Base-by-base conservation (phyloP, 305 asterid genomes). In the Striga hermonthica region DNA sequence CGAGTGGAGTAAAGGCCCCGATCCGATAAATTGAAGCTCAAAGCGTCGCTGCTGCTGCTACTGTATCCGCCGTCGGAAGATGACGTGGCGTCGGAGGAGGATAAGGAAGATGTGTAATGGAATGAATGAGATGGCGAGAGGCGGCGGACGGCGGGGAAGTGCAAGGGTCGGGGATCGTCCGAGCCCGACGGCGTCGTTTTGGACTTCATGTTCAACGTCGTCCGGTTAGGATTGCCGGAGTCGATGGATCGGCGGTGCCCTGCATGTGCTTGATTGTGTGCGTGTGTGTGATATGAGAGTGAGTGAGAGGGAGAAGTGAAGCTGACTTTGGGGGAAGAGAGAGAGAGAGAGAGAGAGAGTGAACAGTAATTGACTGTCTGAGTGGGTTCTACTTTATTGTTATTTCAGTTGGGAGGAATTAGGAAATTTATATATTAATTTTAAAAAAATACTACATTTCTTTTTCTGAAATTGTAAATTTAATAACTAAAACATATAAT, bases 1-100 rank as follows among this genome's bases (percentile, higher is more conserved):
- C 97, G 89, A 66, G 97, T 75, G 62, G 97, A 80, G 78, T 91
- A 84, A 3, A 95, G 95, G 5, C 95, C 92, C 11, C 95, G 96
- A 79, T 91, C 91, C 43, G 86, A 79, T 74, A 87, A 89, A 70
- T 76, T 77, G 57, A 84, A 89, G 70, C 75, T 76, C 62, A 74
- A 60, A 4, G 80, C 72, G 60, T 84, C 91, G 65, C 60, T 56
- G 47, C 61, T 48, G 66, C 38, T 66, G 73, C 59, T 66, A 71
- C 59, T 71, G 73, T 11, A 9, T 34, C 71, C 48, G 64, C 69
- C 57, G 71, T 45, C 47, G 47, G 59, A 53, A 72, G 66, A n/a
- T 45, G 67, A 22, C 31, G 31, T 8, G 65, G 40, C 14, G 36
- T 64, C 52, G 22, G 78, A 35, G 36, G 75, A 65, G 1, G 75